Evolutionary conservation across 2,329 filamentous ascomycete genomes (phyloP).

Genomic region (Phialemoniopsis sp.): DNA sequence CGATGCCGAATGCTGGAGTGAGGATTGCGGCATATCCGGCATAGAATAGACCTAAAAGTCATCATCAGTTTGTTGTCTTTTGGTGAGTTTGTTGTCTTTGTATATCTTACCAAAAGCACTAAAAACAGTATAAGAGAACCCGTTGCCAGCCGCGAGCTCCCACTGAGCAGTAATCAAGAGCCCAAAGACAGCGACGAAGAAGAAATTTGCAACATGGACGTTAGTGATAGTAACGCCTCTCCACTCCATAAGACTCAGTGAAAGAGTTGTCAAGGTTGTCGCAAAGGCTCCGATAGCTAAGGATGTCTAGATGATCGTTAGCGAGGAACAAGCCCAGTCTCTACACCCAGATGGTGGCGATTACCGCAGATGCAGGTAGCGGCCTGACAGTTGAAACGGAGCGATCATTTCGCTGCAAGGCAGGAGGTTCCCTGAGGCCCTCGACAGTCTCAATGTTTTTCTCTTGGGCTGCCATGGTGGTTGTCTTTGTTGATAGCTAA

Average conservation of each 20-base stretch:
- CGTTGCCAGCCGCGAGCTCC: conserved; percentile 48
- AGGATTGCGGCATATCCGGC: conserved; percentile 13
- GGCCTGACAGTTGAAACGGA: too few relatives aligned
- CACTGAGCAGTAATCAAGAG: conserved; percentile 52
- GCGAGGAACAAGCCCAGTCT: too few relatives aligned
- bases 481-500: too few relatives aligned
- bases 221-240: conserved; percentile 44
- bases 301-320: background rate
- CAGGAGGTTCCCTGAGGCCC: too few relatives aligned
- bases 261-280: conserved; percentile 49
- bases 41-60: conserved; percentile 15
- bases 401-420: too few relatives aligned
- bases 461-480: too few relatives aligned
- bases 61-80: background rate
- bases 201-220: conserved; percentile 50
- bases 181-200: conserved; percentile 43
- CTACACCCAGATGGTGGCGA: too few relatives aligned
- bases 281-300: conserved; percentile 42
- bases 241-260: conserved; percentile 50
- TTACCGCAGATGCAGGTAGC: too few relatives aligned
- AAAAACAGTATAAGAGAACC: conserved; percentile 48
- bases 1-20: conserved; percentile 17
- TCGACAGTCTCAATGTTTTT: too few relatives aligned
- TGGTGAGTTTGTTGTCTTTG: too few relatives aligned
- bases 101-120: conserved; percentile 41